Evolutionary conservation across 306 rosid species (phyloP).

Genomic region (Carpinus fangiana): DNA sequence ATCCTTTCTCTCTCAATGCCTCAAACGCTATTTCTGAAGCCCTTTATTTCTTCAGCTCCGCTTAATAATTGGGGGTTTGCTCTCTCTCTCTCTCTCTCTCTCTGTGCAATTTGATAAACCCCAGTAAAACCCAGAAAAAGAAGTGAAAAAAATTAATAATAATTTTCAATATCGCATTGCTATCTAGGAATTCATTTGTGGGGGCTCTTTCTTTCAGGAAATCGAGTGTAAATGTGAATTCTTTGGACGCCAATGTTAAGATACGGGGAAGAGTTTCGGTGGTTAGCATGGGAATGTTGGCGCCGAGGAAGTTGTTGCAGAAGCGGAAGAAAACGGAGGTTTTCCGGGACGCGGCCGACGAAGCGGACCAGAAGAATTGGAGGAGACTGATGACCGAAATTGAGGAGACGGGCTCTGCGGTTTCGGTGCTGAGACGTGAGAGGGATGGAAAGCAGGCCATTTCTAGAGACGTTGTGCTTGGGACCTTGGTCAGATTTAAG

Average conservation of each 20-base stretch:
- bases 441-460: constrained; percentile 43
- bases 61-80: constrained; percentile 47
- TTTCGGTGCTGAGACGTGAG: constrained; percentile 60
- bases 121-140: constrained; percentile 17
- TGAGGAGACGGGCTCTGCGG: constrained; percentile 76
- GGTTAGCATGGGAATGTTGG: constrained; percentile 75
- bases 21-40: constrained; percentile 50
- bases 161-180: background rate
- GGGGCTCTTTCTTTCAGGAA: constrained; percentile 40
- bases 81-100: constrained; percentile 11
- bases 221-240: constrained; percentile 32
- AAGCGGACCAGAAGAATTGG: constrained; percentile 84
- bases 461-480: constrained; percentile 68
- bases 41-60: constrained; percentile 44
- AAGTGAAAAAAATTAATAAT: too few relatives aligned
- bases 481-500: constrained; percentile 85
- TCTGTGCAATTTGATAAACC: constrained; percentile 10
- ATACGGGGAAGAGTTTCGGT: constrained; percentile 52
- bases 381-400: constrained; percentile 78
- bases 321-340: constrained; percentile 61
- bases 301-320: constrained; percentile 77
- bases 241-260: constrained; percentile 42
- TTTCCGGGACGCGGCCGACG: constrained; percentile 75
- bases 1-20: constrained; percentile 33
- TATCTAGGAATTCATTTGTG: background rate